Base-by-base conservation (phyloP, 225 moss, liverwort and hornwort genomes). In the Thuidium tamariscinum region DNA sequence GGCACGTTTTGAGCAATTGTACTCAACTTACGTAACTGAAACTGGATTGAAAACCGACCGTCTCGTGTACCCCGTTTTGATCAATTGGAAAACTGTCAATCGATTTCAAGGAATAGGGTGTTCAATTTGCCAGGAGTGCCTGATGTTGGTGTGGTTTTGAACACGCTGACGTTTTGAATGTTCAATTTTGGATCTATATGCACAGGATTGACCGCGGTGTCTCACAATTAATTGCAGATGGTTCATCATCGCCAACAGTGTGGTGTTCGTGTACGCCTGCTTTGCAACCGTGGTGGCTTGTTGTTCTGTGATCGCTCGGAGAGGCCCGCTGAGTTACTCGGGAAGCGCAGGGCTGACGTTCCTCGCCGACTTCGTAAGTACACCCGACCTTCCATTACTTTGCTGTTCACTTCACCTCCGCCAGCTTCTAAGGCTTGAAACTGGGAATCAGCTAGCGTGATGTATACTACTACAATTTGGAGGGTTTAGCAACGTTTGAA, bases 171-270 rank as follows among this genome's bases (percentile, higher is more conserved):
- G 37, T 9, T 25, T 37, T 55, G 55, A 26, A 26, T 55, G 25
- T 55, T 76, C 54, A 54, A 76, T 76, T 54, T 25, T 25, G 76
- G 39, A 30, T 61, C 10, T 27, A 26, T 10, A 27, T 6, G 56
- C 16, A 39, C 39, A 77, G 56, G 14, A 77, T 56, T 77, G 37
- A 56, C 36, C 10, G 20, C n/a, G 6, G 21, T 51, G 61, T 21
- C 37, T 55, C 41, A 41, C 26, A 81, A 39, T 57, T 52, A 6
- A 6, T 39, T 68, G 80, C 75, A 84, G 96, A 68, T 96, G 92
- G 91, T 96, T 95, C 76, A 82, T 96, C 26, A 84, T 94, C 42
- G 96, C 94, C 20, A 95, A 94, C 86, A 75, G 90, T 49, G 74
- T 96, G 39, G 95, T 91, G 60, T 95, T 95, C 52, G 91, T 91